Evolutionary conservation across 1,284 basidiomycete species (phyloP), one percentile per base, ranked within the genome.

Genomic region (Malassezia psittaci): DNA sequence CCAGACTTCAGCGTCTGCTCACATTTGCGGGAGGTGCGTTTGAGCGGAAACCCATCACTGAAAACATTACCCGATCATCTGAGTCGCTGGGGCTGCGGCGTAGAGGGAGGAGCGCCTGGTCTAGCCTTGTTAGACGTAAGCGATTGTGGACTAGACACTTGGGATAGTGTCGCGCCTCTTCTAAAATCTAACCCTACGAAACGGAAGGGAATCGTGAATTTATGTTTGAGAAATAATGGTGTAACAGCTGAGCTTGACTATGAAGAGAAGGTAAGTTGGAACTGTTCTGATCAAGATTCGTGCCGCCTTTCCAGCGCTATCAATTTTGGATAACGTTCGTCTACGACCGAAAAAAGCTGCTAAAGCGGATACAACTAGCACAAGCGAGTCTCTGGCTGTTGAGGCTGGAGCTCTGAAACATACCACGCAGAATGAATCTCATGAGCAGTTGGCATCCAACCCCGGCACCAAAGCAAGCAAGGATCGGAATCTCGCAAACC

Each of bases 1-100:
- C 70, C 70, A 1, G 72, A 74, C 52, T 66, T 71, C n/a, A 63
- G 66, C 16, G 48, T 62, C 1, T 67, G 69, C 32, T 33, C 60
- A 6, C 43, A 60, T 9, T 47, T 74, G 40, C 63, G 70, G 21
- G 69, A 74, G 41, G 68, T 74, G 40, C 50, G 70, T 2, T 49
- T 74, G 36, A 57, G 58, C 45, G 60, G 65, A 29, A 74, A 74
- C 39, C 44, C 43, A 2, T 19, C 52, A 2, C 51, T 74, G 10
- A 34, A 19, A 13, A 16, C 11, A 2, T 43, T 74, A 11, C 72
- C 72, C 2, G n/a, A 39, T 3, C 64, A 66, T 44, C 36, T 74
- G 0, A 29, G 18, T 15, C 52, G 35, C 1, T 74, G 72, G 72
- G 72, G 68, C 11, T 56, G 58, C 18, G 72, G 72, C 33, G 65